phyloP scores from a whole-genome alignment of 1,139 yeast genomes.

The Sugiyamaella japonica region DNA sequence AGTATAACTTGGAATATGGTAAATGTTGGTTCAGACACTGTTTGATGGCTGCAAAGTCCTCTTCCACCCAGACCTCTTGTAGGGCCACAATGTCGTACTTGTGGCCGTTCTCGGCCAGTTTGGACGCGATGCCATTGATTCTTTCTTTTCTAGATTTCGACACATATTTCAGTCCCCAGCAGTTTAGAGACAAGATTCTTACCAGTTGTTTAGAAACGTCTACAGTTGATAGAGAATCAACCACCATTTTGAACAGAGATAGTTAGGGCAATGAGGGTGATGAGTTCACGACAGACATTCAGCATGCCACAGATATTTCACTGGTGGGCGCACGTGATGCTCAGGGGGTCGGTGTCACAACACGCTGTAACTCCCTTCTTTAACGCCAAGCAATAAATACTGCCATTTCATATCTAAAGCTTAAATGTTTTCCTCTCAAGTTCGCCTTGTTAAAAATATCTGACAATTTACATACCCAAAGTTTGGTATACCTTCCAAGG shows the following conservation, averaged over 20 bases:
- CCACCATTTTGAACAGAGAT: not conserved
- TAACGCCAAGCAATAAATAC: too few species aligned
- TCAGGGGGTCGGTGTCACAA: too few species aligned
- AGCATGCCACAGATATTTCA: too few species aligned
- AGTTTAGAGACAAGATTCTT: slow-evolving; percentile 26
- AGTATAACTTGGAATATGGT: slow-evolving; percentile 70
- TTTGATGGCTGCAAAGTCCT: slow-evolving; percentile 72
- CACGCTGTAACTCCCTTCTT: too few species aligned
- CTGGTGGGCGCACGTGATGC: too few species aligned
- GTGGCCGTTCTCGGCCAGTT: slow-evolving; percentile 50
- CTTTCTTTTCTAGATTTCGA: slow-evolving; percentile 68
- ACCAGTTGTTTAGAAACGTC: slow-evolving; percentile 5
- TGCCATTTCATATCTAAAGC: too few species aligned
- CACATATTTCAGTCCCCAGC: slow-evolving; percentile 71
- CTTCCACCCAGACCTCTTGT: slow-evolving; percentile 90
- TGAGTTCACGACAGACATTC: too few species aligned
- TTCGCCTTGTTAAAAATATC: too few species aligned
- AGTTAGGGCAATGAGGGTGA: too few species aligned
- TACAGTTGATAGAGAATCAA: not conserved
- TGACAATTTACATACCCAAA: too few species aligned
- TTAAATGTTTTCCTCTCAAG: too few species aligned
- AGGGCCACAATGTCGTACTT: slow-evolving; percentile 82
- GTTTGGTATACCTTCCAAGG: too few species aligned
- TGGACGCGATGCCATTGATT: slow-evolving; percentile 69
- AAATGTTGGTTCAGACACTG: slow-evolving; percentile 48